Evolutionary conservation across 2,329 filamentous ascomycete genomes (phyloP).

Genomic region (Fusarium algeriense): DNA sequence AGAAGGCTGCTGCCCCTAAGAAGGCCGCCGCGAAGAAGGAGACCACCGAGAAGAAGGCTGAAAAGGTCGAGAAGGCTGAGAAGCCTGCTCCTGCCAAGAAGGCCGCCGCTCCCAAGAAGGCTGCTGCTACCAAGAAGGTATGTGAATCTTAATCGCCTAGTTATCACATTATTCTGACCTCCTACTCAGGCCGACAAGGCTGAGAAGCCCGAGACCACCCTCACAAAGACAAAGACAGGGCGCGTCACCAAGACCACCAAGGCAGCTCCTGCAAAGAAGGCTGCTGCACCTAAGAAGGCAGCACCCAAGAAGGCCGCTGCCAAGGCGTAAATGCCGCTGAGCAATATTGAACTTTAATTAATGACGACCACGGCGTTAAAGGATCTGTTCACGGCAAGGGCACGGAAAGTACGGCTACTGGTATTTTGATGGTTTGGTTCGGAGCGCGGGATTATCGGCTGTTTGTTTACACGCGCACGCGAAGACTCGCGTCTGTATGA

Average conservation of each 20-base stretch:
- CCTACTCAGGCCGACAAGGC: slow-evolving; percentile 50
- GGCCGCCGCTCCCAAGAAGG: slow-evolving; percentile 51
- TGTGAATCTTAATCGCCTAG: neutral
- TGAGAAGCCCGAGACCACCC: slow-evolving; percentile 73
- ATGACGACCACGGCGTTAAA: slow-evolving; percentile 55
- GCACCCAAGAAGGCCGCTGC: slow-evolving; percentile 62
- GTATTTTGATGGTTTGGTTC: slow-evolving; percentile 44
- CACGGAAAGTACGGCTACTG: slow-evolving; percentile 45
- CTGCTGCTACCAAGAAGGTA: slow-evolving; percentile 44
- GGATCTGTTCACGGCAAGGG: slow-evolving; percentile 47
- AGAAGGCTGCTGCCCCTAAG: slow-evolving; percentile 56
- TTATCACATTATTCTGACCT: slow-evolving; percentile 1
- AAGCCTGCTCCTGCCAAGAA: slow-evolving; percentile 50
- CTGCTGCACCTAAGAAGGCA: slow-evolving; percentile 56
- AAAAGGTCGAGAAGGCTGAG: slow-evolving; percentile 66
- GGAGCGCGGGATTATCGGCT: slow-evolving; percentile 43
- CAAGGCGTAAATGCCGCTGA: slow-evolving; percentile 53
- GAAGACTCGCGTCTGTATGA: slow-evolving; percentile 36
- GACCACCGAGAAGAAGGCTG: slow-evolving; percentile 30
- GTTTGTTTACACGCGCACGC: slow-evolving; percentile 44
- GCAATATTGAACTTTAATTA: slow-evolving; percentile 50
- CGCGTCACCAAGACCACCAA: slow-evolving; percentile 79
- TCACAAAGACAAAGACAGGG: slow-evolving; percentile 88
- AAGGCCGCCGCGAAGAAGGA: slow-evolving; percentile 39
- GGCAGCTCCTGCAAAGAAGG: slow-evolving; percentile 49